Evolutionary conservation across 1,284 basidiomycete species (phyloP), one percentile per base, ranked within the genome.

Genomic region (Meripilus lineatus): DNA sequence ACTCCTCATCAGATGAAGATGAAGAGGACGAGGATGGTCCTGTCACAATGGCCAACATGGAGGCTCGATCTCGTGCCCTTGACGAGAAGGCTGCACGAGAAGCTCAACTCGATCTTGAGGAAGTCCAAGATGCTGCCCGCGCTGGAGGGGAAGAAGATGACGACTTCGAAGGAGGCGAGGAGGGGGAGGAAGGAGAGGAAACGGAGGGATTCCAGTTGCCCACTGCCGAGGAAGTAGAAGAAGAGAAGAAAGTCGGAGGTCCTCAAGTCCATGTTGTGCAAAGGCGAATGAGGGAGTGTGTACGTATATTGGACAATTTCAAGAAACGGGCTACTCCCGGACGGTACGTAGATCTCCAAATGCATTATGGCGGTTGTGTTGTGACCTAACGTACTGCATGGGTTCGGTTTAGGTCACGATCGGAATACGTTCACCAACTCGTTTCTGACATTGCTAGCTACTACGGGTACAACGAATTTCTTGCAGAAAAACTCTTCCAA

Each of bases 391-490:
- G 37, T 30, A 10, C 28, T n/a, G 8, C 15, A 40, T 33, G 2
- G 45, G 54, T 45, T 53, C 50, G 32, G 38, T 47, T 38, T 58
- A 89, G 93, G 56, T 77, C 90, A 54, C 74, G 94, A 42, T 79
- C 90, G 32, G 96, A 99, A 60, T 94, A 98, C 57, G 75, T 89
- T 36, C 82, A 89, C 33, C 95, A 97, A 64, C 72, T 99, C 36
- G 69, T 95, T 23, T 73, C 83, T 33, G 93, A 97, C 58, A 92
- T 97, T 57, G 84, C 83, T 13, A 92, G 78, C 56, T 99, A 99
- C 70, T 98, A 98, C 63, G 96, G 96, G 34, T 99, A 99, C 71
- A 99, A 98, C 59, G 84, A 90, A 8, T 99, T 93, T 70, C 77
- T 99, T 38, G 83, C 89, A 3, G 90, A 94, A 61, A 97, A 97